phyloP scores from a whole-genome alignment of 768 basidiomycete genomes.

The Panaeolus cyanescens region DNA sequence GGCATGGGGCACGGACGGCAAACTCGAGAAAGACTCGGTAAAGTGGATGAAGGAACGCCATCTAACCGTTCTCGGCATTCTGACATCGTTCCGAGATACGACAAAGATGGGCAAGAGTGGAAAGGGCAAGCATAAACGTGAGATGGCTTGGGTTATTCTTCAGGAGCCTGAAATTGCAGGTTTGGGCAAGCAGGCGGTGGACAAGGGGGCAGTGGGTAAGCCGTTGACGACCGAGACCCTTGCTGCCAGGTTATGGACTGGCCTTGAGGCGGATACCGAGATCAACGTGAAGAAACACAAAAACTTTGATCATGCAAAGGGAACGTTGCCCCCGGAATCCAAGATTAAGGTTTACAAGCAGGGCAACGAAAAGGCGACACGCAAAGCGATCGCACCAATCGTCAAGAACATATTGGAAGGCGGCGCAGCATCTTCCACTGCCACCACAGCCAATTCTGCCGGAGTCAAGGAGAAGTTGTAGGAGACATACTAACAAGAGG shows the following conservation, averaged over 20 bases:
- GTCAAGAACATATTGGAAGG: slow-evolving; percentile 60
- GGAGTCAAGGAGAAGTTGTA: not conserved
- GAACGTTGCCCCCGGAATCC: slow-evolving; percentile 32
- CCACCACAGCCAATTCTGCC: not conserved
- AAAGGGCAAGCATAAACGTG: slow-evolving; percentile 58
- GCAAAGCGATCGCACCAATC: slow-evolving; percentile 70
- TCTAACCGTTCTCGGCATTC: slow-evolving; percentile 72
- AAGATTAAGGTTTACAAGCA: slow-evolving; percentile 63
- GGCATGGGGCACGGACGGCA: slow-evolving; percentile 50
- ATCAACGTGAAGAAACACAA: slow-evolving; percentile 55
- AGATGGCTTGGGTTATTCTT: slow-evolving; percentile 68
- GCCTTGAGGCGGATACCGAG: slow-evolving; percentile 56
- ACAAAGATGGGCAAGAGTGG: slow-evolving; percentile 34
- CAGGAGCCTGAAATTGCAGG: slow-evolving; percentile 26
- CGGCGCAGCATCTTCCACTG: slow-evolving; percentile 3
- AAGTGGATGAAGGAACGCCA: slow-evolving; percentile 69
- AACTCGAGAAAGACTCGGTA: slow-evolving; percentile 37
- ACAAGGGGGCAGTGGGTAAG: slow-evolving; percentile 4
- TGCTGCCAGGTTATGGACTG: slow-evolving; percentile 51
- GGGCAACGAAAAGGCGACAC: slow-evolving; percentile 58
- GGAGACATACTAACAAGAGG: not conserved
- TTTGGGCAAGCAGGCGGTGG: slow-evolving; percentile 3
- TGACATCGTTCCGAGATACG: slow-evolving; percentile 67
- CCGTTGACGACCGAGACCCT: slow-evolving; percentile 39
- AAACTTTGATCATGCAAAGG: slow-evolving; percentile 35